Evolutionary conservation across 2,329 filamentous ascomycete species (phyloP).

Genomic region (Amauroascus verrucosus): DNA sequence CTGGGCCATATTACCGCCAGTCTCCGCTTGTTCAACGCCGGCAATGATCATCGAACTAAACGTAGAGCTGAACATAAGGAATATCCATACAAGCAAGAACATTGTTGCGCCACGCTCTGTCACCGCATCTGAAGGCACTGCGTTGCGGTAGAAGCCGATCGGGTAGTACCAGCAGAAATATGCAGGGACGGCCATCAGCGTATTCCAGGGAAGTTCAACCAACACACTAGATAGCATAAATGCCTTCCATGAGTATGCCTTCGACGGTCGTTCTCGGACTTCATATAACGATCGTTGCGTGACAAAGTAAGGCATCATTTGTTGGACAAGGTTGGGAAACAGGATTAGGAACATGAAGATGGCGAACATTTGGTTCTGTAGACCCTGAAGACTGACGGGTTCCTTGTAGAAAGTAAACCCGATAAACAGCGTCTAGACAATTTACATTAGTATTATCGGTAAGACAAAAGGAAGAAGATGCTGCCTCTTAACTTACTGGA

Average conservation of each 20-base stretch:
- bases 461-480: not conserved
- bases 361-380: constrained; percentile 84
- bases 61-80: constrained; percentile 61
- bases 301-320: constrained; percentile 51
- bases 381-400: constrained; percentile 62
- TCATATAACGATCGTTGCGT: constrained; percentile 51
- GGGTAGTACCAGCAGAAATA: constrained; percentile 61
- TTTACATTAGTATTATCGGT: not conserved
- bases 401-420: constrained; percentile 74
- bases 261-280: constrained; percentile 52
- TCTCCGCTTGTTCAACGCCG: constrained; percentile 57
- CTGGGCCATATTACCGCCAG: constrained; percentile 54
- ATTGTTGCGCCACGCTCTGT: constrained; percentile 53
- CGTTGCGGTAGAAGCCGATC: constrained; percentile 40
- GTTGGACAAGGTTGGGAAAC: constrained; percentile 51
- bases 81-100: constrained; percentile 53
- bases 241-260: constrained; percentile 61
- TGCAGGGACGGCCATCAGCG: constrained; percentile 52
- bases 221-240: constrained; percentile 63
- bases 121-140: constrained; percentile 31
- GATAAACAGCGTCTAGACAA: constrained; percentile 54
- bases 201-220: constrained; percentile 59
- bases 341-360: constrained; percentile 79
- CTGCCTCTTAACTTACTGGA: constrained; percentile 26
- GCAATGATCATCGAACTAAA: constrained; percentile 67